phyloP scores from a whole-genome alignment of 257 asterid genomes.

The Solanum boliviense region DNA sequence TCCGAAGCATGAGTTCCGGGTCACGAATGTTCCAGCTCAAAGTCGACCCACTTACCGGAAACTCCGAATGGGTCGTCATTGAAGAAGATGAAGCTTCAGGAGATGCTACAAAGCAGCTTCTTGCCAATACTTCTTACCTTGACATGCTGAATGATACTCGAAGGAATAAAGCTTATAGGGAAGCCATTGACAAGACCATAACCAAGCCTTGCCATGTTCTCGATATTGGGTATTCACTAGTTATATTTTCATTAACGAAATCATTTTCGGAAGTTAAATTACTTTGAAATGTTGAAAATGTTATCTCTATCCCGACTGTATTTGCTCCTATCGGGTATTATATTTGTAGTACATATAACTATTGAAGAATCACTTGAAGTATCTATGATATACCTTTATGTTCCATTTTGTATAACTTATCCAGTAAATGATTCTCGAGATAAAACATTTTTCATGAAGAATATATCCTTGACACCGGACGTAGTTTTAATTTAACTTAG shows the following conservation, averaged over 20 bases:
- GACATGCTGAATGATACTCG: conserved; percentile 89
- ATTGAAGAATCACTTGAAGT: neutral
- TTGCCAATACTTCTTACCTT: conserved; percentile 68
- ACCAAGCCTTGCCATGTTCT: conserved; percentile 85
- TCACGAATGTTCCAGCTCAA: conserved; percentile 68
- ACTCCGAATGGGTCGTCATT: conserved; percentile 79
- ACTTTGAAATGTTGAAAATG: neutral
- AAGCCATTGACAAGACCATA: conserved; percentile 70
- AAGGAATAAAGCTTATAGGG: conserved; percentile 60
- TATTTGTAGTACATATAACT: neutral
- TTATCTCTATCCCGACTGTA: neutral
- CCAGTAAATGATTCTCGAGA: neutral
- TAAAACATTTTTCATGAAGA: neutral
- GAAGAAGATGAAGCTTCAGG: conserved; percentile 34
- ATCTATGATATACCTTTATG: neutral
- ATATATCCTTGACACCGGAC: neutral
- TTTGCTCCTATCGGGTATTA: neutral
- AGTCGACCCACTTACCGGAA: conserved; percentile 68
- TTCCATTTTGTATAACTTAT: neutral
- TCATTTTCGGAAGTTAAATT: neutral
- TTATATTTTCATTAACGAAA: no score
- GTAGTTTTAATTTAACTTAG: neutral
- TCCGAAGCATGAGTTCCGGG: conserved; percentile 37
- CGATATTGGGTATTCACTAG: conserved; percentile 67
- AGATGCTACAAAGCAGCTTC: conserved; percentile 34